A percentile compares a stretch with the other conserved stretches of the same genome.
phyloP scores from a whole-genome alignment of 176 grass and related monocot species.

The Aegilops sharonensis region DNA sequence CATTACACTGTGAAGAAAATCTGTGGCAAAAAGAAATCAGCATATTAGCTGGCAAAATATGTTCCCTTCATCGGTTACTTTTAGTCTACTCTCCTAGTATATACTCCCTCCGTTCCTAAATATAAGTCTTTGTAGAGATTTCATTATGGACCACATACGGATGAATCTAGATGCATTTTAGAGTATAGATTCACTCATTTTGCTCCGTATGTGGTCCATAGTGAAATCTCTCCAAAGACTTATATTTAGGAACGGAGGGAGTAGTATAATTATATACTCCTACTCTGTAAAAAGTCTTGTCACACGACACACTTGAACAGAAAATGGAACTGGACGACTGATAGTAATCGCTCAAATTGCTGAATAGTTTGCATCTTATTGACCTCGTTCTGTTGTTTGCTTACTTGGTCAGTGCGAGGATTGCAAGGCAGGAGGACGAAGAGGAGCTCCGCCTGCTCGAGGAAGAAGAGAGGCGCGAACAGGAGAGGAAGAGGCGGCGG shows the following conservation, averaged over 20 bases:
- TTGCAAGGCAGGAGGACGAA: constrained; percentile 84
- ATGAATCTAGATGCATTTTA: too few relatives aligned
- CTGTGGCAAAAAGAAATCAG: neutral
- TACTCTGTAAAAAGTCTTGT: neutral
- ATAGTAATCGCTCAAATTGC: neutral
- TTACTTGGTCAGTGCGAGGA: constrained; percentile 56
- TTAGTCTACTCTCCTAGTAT: neutral
- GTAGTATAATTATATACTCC: too few relatives aligned
- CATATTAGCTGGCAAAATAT: neutral
- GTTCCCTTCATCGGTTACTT: neutral
- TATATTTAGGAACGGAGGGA: too few relatives aligned
- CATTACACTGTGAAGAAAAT: neutral
- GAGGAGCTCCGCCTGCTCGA: constrained; percentile 80
- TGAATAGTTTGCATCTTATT: neutral
- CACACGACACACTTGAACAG: neutral
- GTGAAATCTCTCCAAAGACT: too few relatives aligned
- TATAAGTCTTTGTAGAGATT: too few relatives aligned
- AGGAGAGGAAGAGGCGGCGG: constrained; percentile 69
- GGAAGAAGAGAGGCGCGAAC: constrained; percentile 74
- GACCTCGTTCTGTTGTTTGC: neutral
- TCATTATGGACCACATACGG: too few relatives aligned
- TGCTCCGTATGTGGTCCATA: too few relatives aligned
- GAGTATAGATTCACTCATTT: too few relatives aligned
- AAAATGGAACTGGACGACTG: neutral
- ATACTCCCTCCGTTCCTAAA: too few relatives aligned